Evolutionary conservation across 2,329 filamentous ascomycete genomes (phyloP), one percentile per base, ranked within the genome.

Genomic region (Aureobasidium melanogenum): DNA sequence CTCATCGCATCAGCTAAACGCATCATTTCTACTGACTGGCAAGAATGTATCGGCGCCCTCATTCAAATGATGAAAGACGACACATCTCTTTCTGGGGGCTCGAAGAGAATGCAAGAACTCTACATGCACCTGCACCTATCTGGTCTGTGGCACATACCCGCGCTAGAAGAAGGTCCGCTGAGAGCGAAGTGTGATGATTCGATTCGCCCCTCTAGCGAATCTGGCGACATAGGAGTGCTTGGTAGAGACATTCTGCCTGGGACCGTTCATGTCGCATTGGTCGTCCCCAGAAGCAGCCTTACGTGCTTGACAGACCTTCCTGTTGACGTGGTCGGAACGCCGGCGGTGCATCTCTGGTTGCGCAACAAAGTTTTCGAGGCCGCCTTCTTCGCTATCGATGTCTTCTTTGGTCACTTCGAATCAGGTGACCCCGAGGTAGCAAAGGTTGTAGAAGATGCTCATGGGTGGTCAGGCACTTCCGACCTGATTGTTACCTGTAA

Each of bases 41-140:
- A 63, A 14, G 17, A 28, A 22, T 58, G 63, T 12, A 64, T 68
- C 32, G 30, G 41, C 7, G 14, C 41, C 15, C 62, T 68, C 17
- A 10, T 66, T 15, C 46, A 51, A 0, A 38, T 63, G 44, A 65
- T 71, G n/a, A 50, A 54, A 36, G 26, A 44, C 17, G 63, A 70
- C 54, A 41, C 48, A 5, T 61, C 47, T 5, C 50, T 69, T 2
- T 26, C 64, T 5, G 61, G 68, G 26, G 64, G 66, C 14, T 59
- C 38, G 5, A 68, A 68, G 46, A 67, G 66, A 61, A 32, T 70
- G 4, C 69, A 73, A 47, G 69, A 71, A 41, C 46, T 73, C 5
- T 68, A 64, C 62, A 32, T 69, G n/a, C 64, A 69, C 6, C 63
- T 73, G 6, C 66, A 71, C 54, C 44, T 69, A 9, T 63, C 64